Percentiles rank a stretch among this genome's conserved stretches.
Evolutionary conservation across 2,329 filamentous ascomycete species (phyloP).

Genomic region (Daldinia eschscholtzii): DNA sequence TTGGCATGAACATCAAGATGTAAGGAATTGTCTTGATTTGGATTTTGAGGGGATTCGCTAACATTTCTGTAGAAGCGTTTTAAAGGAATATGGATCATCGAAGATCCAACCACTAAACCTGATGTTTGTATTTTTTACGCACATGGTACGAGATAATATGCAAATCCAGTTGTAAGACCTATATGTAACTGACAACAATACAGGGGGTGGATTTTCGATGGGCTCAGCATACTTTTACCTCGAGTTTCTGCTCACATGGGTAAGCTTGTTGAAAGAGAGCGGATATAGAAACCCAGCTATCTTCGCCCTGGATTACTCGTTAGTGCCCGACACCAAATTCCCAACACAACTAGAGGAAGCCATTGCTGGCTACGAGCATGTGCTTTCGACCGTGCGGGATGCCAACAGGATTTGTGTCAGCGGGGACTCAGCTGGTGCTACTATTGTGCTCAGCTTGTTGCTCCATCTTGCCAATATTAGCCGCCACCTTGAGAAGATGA

Average conservation of each 20-base stretch:
- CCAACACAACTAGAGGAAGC: constrained; percentile 80
- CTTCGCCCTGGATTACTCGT: constrained; percentile 83
- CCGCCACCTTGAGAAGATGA: constrained; percentile 47
- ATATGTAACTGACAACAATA: constrained; percentile 38
- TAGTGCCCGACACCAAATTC: constrained; percentile 80
- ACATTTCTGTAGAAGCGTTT: constrained; percentile 59
- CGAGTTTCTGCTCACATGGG: constrained; percentile 82
- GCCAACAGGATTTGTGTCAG: constrained; percentile 75
- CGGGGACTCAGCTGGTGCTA: constrained; percentile 85
- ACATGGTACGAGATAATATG: constrained; percentile 75
- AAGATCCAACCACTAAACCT: constrained; percentile 70
- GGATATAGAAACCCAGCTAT: constrained; percentile 82
- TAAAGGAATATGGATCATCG: constrained; percentile 77
- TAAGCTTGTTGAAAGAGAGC: constrained; percentile 71
- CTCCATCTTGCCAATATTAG: constrained; percentile 70
- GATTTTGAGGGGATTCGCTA: constrained; percentile 21
- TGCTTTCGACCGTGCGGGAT: constrained; percentile 69
- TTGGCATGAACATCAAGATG: constrained; percentile 69
- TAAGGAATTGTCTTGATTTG: constrained; percentile 50
- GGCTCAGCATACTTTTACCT: constrained; percentile 87
- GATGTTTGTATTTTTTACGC: constrained; percentile 87
- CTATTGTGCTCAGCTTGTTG: constrained; percentile 78
- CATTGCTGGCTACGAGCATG: constrained; percentile 77
- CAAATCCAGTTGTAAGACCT: constrained; percentile 2
- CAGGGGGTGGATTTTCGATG: constrained; percentile 86